Conservation (phyloP, 345 rosid species). For the Camelina laxa region DNA sequence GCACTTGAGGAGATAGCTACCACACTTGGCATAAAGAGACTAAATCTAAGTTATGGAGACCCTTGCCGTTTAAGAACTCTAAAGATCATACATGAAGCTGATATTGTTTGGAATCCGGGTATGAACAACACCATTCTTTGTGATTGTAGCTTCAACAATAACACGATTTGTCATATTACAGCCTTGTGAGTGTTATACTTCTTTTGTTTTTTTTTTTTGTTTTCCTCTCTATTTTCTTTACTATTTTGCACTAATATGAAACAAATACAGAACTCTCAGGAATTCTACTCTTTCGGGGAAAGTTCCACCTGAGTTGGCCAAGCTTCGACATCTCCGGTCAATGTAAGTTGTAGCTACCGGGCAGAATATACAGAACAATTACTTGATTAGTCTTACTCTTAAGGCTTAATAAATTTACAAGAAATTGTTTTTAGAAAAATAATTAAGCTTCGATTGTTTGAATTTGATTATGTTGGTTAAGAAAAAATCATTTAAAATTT, state of each 20-base stretch:
- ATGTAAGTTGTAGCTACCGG: neutral
- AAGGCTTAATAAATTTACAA: neutral
- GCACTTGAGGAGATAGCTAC: constrained; percentile 34
- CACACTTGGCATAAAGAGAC: constrained; percentile 28
- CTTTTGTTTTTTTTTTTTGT: neutral
- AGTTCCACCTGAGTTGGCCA: constrained; percentile 19
- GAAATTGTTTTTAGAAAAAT: neutral
- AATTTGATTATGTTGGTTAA: neutral
- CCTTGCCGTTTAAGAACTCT: constrained; percentile 17
- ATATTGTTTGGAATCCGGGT: neutral
- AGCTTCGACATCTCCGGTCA: constrained; percentile 5
- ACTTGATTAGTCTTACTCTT: neutral
- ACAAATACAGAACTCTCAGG: neutral
- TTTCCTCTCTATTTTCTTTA: neutral
- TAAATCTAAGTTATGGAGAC: constrained; percentile 18
- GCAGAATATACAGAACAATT: neutral
- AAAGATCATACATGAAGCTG: neutral
- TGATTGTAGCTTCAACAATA: constrained; percentile 24
- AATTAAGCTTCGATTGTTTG: neutral
- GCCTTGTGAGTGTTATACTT: constrained; percentile 26
- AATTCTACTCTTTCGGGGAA: constrained; percentile 6
- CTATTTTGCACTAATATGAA: neutral
- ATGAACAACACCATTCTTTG: constrained; percentile 10
- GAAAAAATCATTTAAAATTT: neutral
- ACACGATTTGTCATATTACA: constrained; percentile 34